A percentile compares a stretch with the other conserved stretches of the same genome.
Conservation (phyloP, 2,329 filamentous ascomycete species). For the Fonsecaea nubica region DNA sequence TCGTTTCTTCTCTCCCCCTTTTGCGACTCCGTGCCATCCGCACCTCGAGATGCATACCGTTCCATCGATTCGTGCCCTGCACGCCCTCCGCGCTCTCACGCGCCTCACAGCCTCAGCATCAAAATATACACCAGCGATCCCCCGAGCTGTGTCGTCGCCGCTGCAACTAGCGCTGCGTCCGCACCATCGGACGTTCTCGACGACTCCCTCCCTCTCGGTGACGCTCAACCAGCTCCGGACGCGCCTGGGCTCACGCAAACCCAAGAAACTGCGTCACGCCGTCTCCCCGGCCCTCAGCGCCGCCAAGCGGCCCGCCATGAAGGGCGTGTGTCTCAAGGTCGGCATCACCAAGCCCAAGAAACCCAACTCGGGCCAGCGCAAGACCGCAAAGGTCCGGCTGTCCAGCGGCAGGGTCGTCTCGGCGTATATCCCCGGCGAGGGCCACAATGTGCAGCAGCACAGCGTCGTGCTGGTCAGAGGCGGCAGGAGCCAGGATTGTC, state of each 20-base stretch:
- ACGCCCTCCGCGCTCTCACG: slow-evolving; percentile 47
- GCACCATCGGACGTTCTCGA: slow-evolving; percentile 57
- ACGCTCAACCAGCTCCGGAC: slow-evolving; percentile 77
- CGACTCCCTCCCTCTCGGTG: slow-evolving; percentile 62
- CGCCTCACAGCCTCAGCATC: slow-evolving; percentile 25
- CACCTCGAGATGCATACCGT: slow-evolving; percentile 40
- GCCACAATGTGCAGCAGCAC: slow-evolving; percentile 99
- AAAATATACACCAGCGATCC: slow-evolving; percentile 26
- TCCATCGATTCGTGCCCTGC: slow-evolving; percentile 46
- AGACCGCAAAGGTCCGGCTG: slow-evolving; percentile 88
- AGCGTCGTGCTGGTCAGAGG: slow-evolving; percentile 95
- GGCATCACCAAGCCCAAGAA: slow-evolving; percentile 96
- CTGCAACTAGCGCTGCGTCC: slow-evolving; percentile 26
- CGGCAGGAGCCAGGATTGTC: slow-evolving; percentile 93
- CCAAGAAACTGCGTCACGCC: slow-evolving; percentile 81
- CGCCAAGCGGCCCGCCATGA: slow-evolving; percentile 76
- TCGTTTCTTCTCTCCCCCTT: background rate
- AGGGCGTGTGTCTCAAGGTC: slow-evolving; percentile 95
- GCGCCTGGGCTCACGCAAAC: slow-evolving; percentile 68
- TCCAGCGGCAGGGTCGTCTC: slow-evolving; percentile 87
- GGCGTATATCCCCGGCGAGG: slow-evolving; percentile 95
- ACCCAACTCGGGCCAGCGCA: slow-evolving; percentile 95
- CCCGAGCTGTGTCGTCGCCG: slow-evolving; percentile 14
- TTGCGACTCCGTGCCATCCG: no score
- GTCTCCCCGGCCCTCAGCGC: slow-evolving; percentile 80